Evolutionary conservation across 305 asterid genomes (phyloP).

Genomic region (Fraxinus nigra): DNA sequence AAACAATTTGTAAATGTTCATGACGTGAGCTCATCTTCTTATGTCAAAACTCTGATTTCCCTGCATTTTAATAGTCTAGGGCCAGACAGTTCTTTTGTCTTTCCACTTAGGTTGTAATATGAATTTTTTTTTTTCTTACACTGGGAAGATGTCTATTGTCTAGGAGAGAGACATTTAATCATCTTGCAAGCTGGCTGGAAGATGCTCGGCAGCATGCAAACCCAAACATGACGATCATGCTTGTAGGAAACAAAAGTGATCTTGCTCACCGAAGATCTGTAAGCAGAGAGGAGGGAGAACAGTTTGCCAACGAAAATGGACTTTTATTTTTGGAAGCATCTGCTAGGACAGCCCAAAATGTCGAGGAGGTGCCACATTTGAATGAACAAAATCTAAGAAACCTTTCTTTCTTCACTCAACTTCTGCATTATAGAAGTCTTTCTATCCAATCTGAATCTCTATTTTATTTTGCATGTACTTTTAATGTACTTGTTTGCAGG

Average conservation of each 20-base stretch:
- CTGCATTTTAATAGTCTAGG: background rate
- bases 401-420: background rate
- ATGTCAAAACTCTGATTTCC: background rate
- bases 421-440: background rate
- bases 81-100: background rate
- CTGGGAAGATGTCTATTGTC: slow-evolving; percentile 10
- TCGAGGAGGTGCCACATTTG: slow-evolving; percentile 58
- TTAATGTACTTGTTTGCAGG: slow-evolving; percentile 28
- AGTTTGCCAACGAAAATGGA: slow-evolving; percentile 84
- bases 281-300: slow-evolving; percentile 87
- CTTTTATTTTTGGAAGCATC: slow-evolving; percentile 77
- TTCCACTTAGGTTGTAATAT: background rate
- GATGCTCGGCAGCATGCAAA: slow-evolving; percentile 90
- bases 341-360: slow-evolving; percentile 79
- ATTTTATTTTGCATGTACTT: background rate
- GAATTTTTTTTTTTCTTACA: slow-evolving; percentile 6
- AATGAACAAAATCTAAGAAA: background rate
- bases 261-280: slow-evolving; percentile 87
- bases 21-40: background rate
- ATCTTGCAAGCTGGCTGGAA: slow-evolving; percentile 88
- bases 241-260: slow-evolving; percentile 81
- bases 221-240: slow-evolving; percentile 84
- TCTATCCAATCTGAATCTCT: background rate
- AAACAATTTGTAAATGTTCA: background rate
- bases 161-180: slow-evolving; percentile 84